phyloP scores from a whole-genome alignment of 495 filamentous ascomycete genomes.

The Choiromyces venosus region DNA sequence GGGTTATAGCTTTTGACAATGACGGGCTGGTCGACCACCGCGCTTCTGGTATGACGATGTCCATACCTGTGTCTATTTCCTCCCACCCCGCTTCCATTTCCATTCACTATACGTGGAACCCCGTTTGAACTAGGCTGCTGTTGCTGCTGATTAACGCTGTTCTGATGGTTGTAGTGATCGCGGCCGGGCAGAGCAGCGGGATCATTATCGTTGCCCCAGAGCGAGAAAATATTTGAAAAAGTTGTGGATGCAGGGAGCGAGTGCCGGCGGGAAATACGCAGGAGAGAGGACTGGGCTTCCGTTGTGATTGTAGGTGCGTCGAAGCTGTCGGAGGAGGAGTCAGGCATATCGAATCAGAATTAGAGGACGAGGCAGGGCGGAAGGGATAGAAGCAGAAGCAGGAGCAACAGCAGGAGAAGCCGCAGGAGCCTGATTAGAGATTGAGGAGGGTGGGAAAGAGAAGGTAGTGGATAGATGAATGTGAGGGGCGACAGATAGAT shows the following conservation, averaged over 20 bases:
- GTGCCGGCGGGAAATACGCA: constrained; percentile 40
- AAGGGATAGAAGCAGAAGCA: background rate
- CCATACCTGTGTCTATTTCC: constrained; percentile 42
- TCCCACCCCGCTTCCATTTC: constrained; percentile 28
- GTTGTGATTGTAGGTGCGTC: constrained; percentile 32
- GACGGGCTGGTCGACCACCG: constrained; percentile 39
- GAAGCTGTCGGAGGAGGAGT: constrained; percentile 32
- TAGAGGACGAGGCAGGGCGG: constrained; percentile 10
- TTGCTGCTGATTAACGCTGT: constrained; percentile 18
- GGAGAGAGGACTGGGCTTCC: constrained; percentile 36
- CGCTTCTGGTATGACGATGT: constrained; percentile 41
- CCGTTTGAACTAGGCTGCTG: constrained; percentile 19
- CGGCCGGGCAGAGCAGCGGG: constrained; percentile 9
- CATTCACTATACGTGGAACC: background rate
- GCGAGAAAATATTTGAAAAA: constrained; percentile 36
- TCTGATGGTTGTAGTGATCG: constrained; percentile 7
- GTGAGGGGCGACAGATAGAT: background rate
- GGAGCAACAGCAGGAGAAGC: background rate
- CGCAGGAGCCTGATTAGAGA: background rate
- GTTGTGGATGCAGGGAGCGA: constrained; percentile 38
- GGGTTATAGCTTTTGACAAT: constrained; percentile 43
- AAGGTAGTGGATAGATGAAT: background rate
- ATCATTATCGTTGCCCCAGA: constrained; percentile 38
- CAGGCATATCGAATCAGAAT: constrained; percentile 35
- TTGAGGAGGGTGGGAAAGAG: background rate